Evolutionary conservation across 192 early-diverging fungal species (phyloP).

Genomic region (Allomyces javanicus): DNA sequence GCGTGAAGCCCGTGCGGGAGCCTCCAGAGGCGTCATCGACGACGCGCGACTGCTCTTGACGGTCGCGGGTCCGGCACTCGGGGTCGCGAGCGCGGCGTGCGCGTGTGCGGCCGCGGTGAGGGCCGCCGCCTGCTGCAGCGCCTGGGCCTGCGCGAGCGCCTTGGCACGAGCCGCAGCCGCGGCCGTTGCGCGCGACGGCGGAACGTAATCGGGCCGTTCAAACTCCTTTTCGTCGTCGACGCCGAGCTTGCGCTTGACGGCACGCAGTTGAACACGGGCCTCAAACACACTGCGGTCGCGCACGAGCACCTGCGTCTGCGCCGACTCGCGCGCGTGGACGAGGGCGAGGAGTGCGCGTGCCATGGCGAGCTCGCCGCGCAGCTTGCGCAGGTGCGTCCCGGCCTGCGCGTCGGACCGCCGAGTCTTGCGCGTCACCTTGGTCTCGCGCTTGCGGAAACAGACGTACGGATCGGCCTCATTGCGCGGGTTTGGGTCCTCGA

Average conservation of each 20-base stretch:
- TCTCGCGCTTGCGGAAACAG: conserved; percentile 90
- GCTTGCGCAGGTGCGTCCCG: conserved; percentile 60
- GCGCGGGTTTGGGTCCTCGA: conserved; percentile 35
- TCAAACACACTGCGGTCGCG: conserved; percentile 20
- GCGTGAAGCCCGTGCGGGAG: too few relatives aligned
- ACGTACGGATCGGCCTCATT: conserved; percentile 80
- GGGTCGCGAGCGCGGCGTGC: too few relatives aligned
- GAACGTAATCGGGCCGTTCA: background rate
- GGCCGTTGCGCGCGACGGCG: background rate
- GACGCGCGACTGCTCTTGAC: too few relatives aligned
- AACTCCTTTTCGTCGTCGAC: background rate
- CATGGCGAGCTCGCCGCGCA: conserved; percentile 58
- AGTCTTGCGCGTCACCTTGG: conserved; percentile 68
- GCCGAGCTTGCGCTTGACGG: background rate
- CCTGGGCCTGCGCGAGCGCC: too few relatives aligned
- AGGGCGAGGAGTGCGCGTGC: conserved; percentile 61
- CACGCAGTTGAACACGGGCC: background rate
- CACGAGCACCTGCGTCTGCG: conserved; percentile 47
- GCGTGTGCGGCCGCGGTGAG: too few relatives aligned
- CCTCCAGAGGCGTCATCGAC: too few relatives aligned
- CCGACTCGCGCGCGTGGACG: conserved; percentile 54
- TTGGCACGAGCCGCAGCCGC: too few relatives aligned
- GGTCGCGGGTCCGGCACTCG: too few relatives aligned
- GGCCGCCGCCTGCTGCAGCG: too few relatives aligned
- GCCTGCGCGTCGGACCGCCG: conserved; percentile 66